These are phyloP conservation scores for Diplosphaera chodatii DNA, from an alignment of 139 green algal species.

Conservation along the genomic window DNA sequence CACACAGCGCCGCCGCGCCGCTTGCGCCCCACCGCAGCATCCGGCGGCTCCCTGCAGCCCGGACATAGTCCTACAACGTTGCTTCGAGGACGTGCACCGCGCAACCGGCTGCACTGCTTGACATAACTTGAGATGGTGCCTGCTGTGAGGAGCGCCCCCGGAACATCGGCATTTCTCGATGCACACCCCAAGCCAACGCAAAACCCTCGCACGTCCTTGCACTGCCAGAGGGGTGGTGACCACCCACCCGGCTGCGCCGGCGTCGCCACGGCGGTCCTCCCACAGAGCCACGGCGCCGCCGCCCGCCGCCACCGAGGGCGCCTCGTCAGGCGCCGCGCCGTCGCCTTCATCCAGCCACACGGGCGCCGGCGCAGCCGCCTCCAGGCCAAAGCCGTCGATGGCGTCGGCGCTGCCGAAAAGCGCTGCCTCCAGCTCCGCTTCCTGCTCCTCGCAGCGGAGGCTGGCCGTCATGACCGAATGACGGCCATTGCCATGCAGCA, in stretches of 20 bases:
- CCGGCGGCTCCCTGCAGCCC: not conserved
- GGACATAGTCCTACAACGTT: not conserved
- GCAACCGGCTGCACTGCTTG: constrained; percentile 4
- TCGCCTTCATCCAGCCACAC: constrained; percentile 5
- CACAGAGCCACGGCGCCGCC: not conserved
- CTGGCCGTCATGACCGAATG: too few species aligned
- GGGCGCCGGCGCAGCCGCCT: constrained; percentile 4
- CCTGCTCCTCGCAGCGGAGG: too few species aligned
- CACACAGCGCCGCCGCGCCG: constrained; percentile 37
- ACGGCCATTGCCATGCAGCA: too few species aligned
- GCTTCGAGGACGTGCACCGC: not conserved
- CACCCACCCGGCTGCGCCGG: too few species aligned
- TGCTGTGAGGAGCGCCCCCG: too few species aligned
- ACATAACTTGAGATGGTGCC: constrained; percentile 6
- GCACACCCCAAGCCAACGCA: not conserved
- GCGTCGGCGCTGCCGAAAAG: constrained; percentile 31
- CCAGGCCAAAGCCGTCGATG: constrained; percentile 3
- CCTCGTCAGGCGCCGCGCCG: not conserved
- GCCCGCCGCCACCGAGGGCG: too few species aligned
- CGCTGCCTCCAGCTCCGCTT: constrained; percentile 35
- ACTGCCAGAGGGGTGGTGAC: not conserved
- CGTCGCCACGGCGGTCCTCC: constrained; percentile 9
- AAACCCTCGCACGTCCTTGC: not conserved
- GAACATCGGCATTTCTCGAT: too few species aligned
- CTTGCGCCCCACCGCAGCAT: not conserved